Evolutionary conservation across 768 basidiomycete genomes (phyloP).

Genomic region (Macrolepiota dolichaula): DNA sequence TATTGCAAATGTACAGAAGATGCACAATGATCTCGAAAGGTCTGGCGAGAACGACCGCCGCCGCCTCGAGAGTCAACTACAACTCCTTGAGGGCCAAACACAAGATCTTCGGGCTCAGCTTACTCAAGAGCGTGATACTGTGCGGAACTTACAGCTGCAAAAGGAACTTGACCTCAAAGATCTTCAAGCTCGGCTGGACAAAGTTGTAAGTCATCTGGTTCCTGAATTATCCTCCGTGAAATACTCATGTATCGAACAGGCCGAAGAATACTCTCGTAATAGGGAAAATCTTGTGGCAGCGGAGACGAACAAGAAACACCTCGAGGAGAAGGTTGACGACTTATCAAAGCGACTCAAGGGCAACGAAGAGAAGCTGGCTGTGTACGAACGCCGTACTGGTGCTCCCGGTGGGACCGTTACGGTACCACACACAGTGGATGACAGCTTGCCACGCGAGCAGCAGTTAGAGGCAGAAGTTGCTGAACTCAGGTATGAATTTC

Average conservation of each 20-base stretch:
- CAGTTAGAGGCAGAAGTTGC: slow-evolving; percentile 84
- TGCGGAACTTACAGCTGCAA: slow-evolving; percentile 73
- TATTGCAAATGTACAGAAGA: slow-evolving; percentile 85
- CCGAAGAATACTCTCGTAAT: slow-evolving; percentile 59
- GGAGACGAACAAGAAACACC: slow-evolving; percentile 75
- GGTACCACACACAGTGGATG: slow-evolving; percentile 33
- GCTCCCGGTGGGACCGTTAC: slow-evolving; percentile 28
- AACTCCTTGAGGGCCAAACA: slow-evolving; percentile 73
- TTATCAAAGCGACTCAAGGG: slow-evolving; percentile 64
- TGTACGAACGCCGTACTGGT: slow-evolving; percentile 71
- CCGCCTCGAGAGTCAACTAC: slow-evolving; percentile 75
- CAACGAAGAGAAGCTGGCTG: slow-evolving; percentile 79
- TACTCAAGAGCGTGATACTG: slow-evolving; percentile 67
- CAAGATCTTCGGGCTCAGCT: slow-evolving; percentile 73
- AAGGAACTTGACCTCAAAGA: slow-evolving; percentile 81
- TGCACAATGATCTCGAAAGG: slow-evolving; percentile 85
- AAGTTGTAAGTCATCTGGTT: slow-evolving; percentile 46
- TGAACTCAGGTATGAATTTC: slow-evolving; percentile 65
- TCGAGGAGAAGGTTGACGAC: slow-evolving; percentile 69
- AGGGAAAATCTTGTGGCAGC: slow-evolving; percentile 70
- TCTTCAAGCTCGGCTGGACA: slow-evolving; percentile 68
- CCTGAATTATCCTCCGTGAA: neutral
- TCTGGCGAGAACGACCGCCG: slow-evolving; percentile 80
- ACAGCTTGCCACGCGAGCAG: slow-evolving; percentile 63
- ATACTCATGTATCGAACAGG: slow-evolving; percentile 34